Conservation (phyloP, 2,329 filamentous ascomycete genomes). For the Metarhizium sp. region DNA sequence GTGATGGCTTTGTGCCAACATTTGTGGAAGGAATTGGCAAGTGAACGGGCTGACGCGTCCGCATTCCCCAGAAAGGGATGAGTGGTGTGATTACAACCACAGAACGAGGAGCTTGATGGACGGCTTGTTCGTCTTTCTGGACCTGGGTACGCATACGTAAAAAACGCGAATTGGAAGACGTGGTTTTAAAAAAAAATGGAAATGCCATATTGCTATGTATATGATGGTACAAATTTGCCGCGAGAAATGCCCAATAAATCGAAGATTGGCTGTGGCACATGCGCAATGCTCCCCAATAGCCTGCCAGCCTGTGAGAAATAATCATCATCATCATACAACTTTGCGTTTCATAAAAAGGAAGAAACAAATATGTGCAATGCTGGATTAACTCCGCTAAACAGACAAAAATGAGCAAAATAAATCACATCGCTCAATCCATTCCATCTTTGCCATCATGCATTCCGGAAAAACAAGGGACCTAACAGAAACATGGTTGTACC, state of each 20-base stretch:
- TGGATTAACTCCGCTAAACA: neutral
- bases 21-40: too few relatives aligned
- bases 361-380: neutral
- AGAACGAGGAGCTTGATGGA: too few relatives aligned
- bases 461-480: neutral
- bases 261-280: neutral
- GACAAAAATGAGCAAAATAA: neutral
- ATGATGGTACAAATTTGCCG: neutral
- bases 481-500: neutral
- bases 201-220: slow-evolving; percentile 2
- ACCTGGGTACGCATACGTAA: too few relatives aligned
- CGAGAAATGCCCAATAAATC: neutral
- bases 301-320: neutral
- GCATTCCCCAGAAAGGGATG: too few relatives aligned
- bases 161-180: too few relatives aligned
- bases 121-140: too few relatives aligned
- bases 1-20: too few relatives aligned
- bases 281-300: neutral
- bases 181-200: neutral
- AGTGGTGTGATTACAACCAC: too few relatives aligned
- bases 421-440: neutral
- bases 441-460: neutral
- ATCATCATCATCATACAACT: neutral
- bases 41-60: too few relatives aligned
- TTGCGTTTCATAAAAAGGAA: neutral